These are phyloP conservation scores for Cytospora piceae DNA, from an alignment of 2,329 filamentous ascomycete genomes.

Conservation along the genomic window DNA sequence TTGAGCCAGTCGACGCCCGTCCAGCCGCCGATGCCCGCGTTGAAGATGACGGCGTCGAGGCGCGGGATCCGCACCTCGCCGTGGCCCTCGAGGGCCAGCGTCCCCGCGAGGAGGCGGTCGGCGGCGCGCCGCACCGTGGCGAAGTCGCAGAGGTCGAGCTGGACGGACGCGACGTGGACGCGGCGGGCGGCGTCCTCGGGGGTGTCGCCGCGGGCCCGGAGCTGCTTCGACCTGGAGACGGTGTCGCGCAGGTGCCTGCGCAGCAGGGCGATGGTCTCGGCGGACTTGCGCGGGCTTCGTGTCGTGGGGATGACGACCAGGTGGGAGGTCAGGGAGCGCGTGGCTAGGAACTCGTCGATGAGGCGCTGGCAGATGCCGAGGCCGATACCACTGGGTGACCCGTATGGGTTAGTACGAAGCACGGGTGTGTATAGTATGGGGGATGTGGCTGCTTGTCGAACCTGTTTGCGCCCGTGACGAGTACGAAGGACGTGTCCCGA, in stretches of 20 bases:
- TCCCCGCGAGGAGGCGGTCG: conserved; percentile 48
- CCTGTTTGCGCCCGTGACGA: conserved; percentile 89
- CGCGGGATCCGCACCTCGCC: conserved; percentile 62
- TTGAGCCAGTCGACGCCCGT: conserved; percentile 71
- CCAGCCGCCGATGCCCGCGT: conserved; percentile 90
- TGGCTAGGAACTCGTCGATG: conserved; percentile 84
- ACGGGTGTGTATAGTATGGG: conserved; percentile 36
- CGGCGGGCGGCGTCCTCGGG: conserved; percentile 51
- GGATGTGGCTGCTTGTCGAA: conserved; percentile 40
- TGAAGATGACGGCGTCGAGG: conserved; percentile 80
- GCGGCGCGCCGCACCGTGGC: conserved; percentile 54
- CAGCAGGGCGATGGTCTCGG: conserved; percentile 69
- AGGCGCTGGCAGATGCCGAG: conserved; percentile 81
- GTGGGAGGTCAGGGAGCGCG: conserved; percentile 66
- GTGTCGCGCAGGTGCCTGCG: conserved; percentile 62
- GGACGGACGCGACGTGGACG: conserved; percentile 61
- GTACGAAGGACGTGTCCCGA: conserved; percentile 60
- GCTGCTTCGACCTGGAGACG: conserved; percentile 45
- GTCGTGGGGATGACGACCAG: conserved; percentile 85
- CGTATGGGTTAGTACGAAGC: conserved; percentile 17
- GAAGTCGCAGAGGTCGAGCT: conserved; percentile 65
- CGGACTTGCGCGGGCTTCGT: conserved; percentile 73
- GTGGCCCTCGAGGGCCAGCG: conserved; percentile 46
- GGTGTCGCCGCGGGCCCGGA: conserved; percentile 44
- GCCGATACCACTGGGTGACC: conserved; percentile 73